Base-by-base conservation (phyloP, 73 alveolate genomes). In the Stentor coeruleus region DNA sequence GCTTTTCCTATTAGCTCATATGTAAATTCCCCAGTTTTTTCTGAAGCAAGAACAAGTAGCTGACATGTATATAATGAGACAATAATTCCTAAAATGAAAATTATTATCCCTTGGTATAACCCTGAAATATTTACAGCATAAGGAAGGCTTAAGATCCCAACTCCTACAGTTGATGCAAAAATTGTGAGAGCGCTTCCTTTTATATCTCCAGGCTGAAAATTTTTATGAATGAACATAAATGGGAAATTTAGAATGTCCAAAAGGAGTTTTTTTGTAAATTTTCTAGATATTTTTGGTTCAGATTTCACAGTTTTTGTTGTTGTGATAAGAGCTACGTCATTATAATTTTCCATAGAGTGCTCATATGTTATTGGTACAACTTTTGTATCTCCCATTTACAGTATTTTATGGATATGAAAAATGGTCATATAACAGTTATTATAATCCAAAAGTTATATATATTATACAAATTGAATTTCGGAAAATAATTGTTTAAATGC, bases 71-170 rank as follows among this genome's bases (percentile, higher is more conserved):
- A 88, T 58, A 84, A 86, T 3, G 93, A 84, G 0, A 91, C 89
- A 35, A 85, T 26, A 39, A 92, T 90, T n/a, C 93, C 92, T 0
- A 85, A 35, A 35, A 88, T 49, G 42, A 88, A 86, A 14, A 88
- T 74, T 3, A 91, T n/a, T 0, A 76, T 28, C 3, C 94, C 94
- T 81, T 81, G 41, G 6, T 82, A 76, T 15, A 84, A 40, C 26
- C 96, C 96, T 81, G 91, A 83, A 38, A 58, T 35, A 40, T 28
- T 40, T 0, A 84, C 74, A 2, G 86, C 87, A 38, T 82, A 86
- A 35, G 94, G 93, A 39, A 91, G 59, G 38, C 92, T 77, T 39
- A 88, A 58, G 11, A 91, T 91, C 3, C 96, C 96, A n/a, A 92
- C 87, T 26, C 96, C 94, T 33, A 91, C 80, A 31, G 91, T 85